These are phyloP conservation scores for Ustilago nuda DNA, from an alignment of 1,284 basidiomycete genomes.

Conservation along the genomic window DNA sequence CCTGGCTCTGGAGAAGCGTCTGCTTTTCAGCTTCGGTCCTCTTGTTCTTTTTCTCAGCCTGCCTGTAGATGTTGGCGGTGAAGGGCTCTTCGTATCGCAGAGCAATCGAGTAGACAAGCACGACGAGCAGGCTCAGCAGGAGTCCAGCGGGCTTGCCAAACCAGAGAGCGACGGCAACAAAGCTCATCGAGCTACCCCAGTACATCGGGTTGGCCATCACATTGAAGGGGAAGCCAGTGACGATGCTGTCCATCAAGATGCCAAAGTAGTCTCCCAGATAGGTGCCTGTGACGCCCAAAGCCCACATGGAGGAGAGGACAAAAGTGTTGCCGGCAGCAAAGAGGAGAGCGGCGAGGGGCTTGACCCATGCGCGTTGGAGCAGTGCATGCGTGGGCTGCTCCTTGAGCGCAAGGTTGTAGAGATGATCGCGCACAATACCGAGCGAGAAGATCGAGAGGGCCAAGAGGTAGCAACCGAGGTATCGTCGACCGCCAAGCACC, in stretches of 20 bases:
- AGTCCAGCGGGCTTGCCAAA: slow-evolving; percentile 67
- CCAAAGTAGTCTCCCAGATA: slow-evolving; percentile 95
- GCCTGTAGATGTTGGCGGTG: slow-evolving; percentile 64
- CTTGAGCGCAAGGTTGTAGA: slow-evolving; percentile 77
- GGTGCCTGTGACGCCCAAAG: slow-evolving; percentile 86
- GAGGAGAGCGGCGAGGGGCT: slow-evolving; percentile 76
- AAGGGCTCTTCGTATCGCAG: slow-evolving; percentile 67
- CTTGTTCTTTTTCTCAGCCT: slow-evolving; percentile 59
- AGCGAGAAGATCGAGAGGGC: slow-evolving; percentile 76
- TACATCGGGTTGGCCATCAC: slow-evolving; percentile 95
- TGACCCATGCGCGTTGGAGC: slow-evolving; percentile 75
- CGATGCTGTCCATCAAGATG: slow-evolving; percentile 88
- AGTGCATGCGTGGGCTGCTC: slow-evolving; percentile 76
- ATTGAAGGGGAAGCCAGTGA: slow-evolving; percentile 91
- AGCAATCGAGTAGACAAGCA: slow-evolving; percentile 61
- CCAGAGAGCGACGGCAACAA: slow-evolving; percentile 66
- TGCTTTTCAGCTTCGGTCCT: slow-evolving; percentile 34
- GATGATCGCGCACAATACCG: slow-evolving; percentile 48
- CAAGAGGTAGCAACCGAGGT: slow-evolving; percentile 87
- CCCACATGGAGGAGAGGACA: slow-evolving; percentile 89
- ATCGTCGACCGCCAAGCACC: slow-evolving; percentile 64
- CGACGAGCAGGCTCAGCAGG: slow-evolving; percentile 63
- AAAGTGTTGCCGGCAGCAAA: slow-evolving; percentile 73
- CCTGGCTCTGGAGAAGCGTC: slow-evolving; percentile 39
- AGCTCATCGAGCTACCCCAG: slow-evolving; percentile 67